Evolutionary conservation across 805 yeast species (phyloP).

Genomic region (Lipomyces japonicus): DNA sequence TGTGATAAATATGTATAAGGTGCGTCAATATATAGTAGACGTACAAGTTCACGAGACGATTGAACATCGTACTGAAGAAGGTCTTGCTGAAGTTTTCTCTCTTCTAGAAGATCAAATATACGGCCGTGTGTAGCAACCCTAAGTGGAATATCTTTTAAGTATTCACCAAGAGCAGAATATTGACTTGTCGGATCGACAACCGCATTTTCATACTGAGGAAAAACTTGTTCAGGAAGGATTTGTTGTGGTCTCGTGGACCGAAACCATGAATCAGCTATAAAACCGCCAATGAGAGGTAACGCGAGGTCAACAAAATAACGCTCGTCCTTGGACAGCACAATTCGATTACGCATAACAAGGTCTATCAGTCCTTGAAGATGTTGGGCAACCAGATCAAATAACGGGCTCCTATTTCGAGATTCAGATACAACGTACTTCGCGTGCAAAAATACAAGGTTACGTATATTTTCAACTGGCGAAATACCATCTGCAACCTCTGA

Average conservation of each 20-base stretch:
- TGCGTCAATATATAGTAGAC: slow-evolving; percentile 2
- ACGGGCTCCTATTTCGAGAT: too few species aligned
- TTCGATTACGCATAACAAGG: not conserved
- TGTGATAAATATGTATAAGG: slow-evolving; percentile 1
- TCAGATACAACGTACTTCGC: slow-evolving; percentile 10
- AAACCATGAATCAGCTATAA: not conserved
- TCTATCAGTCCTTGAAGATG: slow-evolving; percentile 5
- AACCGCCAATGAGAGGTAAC: slow-evolving; percentile 3
- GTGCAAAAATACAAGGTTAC: slow-evolving; percentile 7
- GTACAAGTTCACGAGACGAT: slow-evolving; percentile 5
- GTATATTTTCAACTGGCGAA: slow-evolving; percentile 3
- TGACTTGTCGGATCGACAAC: not conserved
- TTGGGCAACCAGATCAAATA: not conserved
- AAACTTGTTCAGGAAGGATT: slow-evolving; percentile 1
- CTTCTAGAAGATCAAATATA: not conserved
- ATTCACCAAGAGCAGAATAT: not conserved
- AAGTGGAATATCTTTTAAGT: slow-evolving; percentile 2
- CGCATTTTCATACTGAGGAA: not conserved
- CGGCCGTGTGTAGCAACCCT: not conserved
- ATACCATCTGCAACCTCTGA: slow-evolving; percentile 1
- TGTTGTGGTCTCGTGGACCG: not conserved
- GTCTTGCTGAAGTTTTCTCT: slow-evolving; percentile 5
- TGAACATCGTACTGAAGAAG: slow-evolving; percentile 5
- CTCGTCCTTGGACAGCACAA: slow-evolving; percentile 3
- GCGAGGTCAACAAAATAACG: slow-evolving; percentile 11